Evolutionary conservation across 208 protist species (phyloP).

Genomic region (Leptomonas pyrrhocoris): DNA sequence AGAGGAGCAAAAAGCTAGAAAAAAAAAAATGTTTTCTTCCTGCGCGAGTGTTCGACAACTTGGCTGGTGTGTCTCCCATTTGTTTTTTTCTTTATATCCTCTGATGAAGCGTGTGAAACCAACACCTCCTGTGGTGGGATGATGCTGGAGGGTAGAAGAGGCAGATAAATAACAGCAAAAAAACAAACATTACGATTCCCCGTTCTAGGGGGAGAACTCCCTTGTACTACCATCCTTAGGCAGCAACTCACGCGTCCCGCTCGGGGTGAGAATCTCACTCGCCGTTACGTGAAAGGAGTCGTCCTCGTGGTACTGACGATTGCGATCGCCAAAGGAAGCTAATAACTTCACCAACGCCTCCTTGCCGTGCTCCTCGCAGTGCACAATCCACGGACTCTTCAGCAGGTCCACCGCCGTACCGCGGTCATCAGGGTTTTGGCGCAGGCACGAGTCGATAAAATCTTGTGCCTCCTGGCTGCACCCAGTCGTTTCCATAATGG

Average conservation of each 20-base stretch:
- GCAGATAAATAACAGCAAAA: too few relatives aligned
- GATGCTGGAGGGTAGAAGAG: too few relatives aligned
- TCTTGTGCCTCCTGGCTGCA: slow-evolving; percentile 73
- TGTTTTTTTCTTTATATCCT: too few relatives aligned
- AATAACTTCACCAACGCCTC: slow-evolving; percentile 60
- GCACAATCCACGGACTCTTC: slow-evolving; percentile 68
- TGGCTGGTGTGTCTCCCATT: too few relatives aligned
- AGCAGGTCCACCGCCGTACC: slow-evolving; percentile 67
- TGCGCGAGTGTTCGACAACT: too few relatives aligned
- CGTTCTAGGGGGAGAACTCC: slow-evolving; percentile 1
- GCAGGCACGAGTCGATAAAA: slow-evolving; percentile 75
- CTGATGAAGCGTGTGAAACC: too few relatives aligned
- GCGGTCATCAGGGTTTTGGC: slow-evolving; percentile 66
- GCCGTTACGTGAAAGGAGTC: slow-evolving; percentile 20
- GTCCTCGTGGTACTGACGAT: slow-evolving; percentile 42
- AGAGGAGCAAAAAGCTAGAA: not conserved
- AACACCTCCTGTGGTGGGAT: too few relatives aligned
- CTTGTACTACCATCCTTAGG: not conserved
- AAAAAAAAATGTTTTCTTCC: slow-evolving; percentile 20
- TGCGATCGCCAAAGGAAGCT: slow-evolving; percentile 45
- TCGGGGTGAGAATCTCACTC: slow-evolving; percentile 13
- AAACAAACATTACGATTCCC: not conserved
- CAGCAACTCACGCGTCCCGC: not conserved
- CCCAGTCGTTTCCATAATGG: slow-evolving; percentile 35
- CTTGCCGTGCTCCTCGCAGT: slow-evolving; percentile 64